Conservation (phyloP, 2,329 filamentous ascomycete species). For the Tolypocladium nubicola region DNA sequence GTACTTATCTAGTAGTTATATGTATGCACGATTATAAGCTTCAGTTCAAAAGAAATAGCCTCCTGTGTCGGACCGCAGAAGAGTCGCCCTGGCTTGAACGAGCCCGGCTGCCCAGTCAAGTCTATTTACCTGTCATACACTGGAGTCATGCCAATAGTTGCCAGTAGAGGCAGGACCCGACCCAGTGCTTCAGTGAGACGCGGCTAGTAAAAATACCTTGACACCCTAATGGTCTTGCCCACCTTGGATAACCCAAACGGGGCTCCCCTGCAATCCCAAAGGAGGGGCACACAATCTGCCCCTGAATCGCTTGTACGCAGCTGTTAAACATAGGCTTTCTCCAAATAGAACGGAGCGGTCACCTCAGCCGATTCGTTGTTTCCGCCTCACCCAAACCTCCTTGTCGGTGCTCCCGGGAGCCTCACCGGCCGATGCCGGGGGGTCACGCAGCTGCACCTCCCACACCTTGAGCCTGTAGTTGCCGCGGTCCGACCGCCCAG, state of each 20-base stretch:
- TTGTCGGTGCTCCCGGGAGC: slow-evolving; percentile 7
- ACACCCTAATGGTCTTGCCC: neutral
- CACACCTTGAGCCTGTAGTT: slow-evolving; percentile 51
- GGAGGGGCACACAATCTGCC: no score
- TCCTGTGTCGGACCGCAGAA: neutral
- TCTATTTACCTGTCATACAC: no score
- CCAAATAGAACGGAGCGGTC: neutral
- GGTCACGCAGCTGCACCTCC: slow-evolving; percentile 47
- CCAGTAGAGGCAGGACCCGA: no score
- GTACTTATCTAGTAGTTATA: neutral
- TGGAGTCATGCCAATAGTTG: no score
- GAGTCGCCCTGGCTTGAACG: neutral
- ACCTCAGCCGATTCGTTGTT: slow-evolving; percentile 23
- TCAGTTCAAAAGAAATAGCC: neutral
- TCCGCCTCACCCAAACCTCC: slow-evolving; percentile 34
- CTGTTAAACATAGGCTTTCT: no score
- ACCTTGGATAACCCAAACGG: neutral
- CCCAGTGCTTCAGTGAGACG: no score
- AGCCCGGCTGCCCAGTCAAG: neutral
- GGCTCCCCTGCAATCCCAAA: neutral
- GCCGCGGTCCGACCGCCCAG: slow-evolving; percentile 50
- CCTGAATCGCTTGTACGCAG: neutral
- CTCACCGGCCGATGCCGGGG: neutral
- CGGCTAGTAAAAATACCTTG: neutral
- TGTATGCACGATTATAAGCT: neutral